Conservation (phyloP, 108 stramenopile species). For the Schizochytrium sp. region DNA sequence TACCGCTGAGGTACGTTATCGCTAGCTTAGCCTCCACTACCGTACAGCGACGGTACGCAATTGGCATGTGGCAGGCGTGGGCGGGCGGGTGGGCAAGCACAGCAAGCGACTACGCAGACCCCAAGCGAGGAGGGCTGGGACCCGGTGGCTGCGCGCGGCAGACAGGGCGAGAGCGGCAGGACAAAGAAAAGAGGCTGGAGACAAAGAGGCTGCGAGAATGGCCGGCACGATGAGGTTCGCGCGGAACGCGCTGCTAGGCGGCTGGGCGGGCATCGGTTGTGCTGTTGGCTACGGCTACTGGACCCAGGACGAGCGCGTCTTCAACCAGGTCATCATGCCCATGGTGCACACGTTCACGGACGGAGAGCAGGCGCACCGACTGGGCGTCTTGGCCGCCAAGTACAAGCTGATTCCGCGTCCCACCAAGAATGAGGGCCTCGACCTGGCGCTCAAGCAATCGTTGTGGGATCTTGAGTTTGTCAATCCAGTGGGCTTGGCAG, state of each 20-base stretch:
- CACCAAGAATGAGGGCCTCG: not conserved
- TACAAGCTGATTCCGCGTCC: not conserved
- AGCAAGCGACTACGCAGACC: too few relatives aligned
- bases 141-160: too few relatives aligned
- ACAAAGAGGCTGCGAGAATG: not conserved
- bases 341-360: not conserved
- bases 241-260: not conserved
- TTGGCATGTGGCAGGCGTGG: too few relatives aligned
- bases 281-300: not conserved
- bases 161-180: too few relatives aligned
- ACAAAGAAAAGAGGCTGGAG: not conserved
- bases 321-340: constrained; percentile 14
- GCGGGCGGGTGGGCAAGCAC: too few relatives aligned
- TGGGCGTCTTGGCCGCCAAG: not conserved
- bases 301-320: constrained; percentile 3
- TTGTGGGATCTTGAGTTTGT: constrained; percentile 37
- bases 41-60: too few relatives aligned
- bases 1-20: too few relatives aligned
- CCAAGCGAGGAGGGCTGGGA: too few relatives aligned
- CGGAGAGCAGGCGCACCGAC: constrained; percentile 1
- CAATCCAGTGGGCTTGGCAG: constrained; percentile 80
- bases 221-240: not conserved
- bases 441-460: not conserved
- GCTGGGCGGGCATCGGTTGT: not conserved
- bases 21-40: too few relatives aligned